These are phyloP conservation scores for Bruguiera hainesii DNA, from an alignment of 441 rosid species.

Conservation along the genomic window DNA sequence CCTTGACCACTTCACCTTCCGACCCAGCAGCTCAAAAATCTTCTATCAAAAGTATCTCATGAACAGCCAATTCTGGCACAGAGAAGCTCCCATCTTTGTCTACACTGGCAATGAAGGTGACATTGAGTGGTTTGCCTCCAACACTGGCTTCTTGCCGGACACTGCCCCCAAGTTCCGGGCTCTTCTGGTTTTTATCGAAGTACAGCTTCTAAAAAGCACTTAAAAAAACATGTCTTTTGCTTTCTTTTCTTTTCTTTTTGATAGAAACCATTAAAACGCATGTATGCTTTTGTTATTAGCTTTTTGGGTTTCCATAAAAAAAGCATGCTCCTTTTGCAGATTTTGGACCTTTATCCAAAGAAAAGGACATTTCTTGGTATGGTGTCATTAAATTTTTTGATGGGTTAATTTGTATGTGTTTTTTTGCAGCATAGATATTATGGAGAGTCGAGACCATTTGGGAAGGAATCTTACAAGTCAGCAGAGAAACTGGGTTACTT, in stretches of 20 bases:
- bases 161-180: slow-evolving; percentile 76
- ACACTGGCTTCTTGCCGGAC: slow-evolving; percentile 74
- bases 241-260: not conserved
- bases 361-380: not conserved
- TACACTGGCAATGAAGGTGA: slow-evolving; percentile 83
- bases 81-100: slow-evolving; percentile 63
- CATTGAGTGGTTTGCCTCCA: slow-evolving; percentile 80
- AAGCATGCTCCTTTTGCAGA: not conserved
- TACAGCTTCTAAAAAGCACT: slow-evolving; percentile 21
- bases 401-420: slow-evolving; percentile 12
- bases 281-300: too few relatives aligned
- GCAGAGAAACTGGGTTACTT: slow-evolving; percentile 62
- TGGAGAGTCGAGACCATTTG: slow-evolving; percentile 68
- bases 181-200: slow-evolving; percentile 74
- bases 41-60: slow-evolving; percentile 70
- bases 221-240: not conserved
- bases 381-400: not conserved
- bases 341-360: not conserved
- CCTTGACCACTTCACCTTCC: slow-evolving; percentile 67
- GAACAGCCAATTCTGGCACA: slow-evolving; percentile 48
- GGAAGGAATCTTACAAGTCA: slow-evolving; percentile 49
- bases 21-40: slow-evolving; percentile 44
- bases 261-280: not conserved
- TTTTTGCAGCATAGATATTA: slow-evolving; percentile 61
- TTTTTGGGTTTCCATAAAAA: not conserved